phyloP scores from a whole-genome alignment of 75 land plant species.

The Pinus tabuliformis region DNA sequence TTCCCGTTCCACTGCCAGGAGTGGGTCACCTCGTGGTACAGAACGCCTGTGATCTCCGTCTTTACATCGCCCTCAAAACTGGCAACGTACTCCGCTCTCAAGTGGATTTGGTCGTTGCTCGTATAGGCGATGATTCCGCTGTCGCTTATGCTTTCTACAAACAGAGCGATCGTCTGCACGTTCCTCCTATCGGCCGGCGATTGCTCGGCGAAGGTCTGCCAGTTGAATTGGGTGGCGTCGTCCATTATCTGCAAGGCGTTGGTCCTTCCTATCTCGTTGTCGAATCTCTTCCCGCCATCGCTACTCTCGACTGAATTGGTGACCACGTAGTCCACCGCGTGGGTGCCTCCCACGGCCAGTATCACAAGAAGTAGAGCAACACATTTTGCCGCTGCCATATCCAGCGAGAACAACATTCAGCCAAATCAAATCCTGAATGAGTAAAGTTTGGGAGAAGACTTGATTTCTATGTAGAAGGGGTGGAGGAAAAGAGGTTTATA shows the following conservation, averaged over 20 bases:
- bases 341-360: not conserved
- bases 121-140: conserved; percentile 26
- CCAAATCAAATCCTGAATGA: no score
- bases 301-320: conserved; percentile 25
- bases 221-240: conserved; percentile 21
- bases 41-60: conserved; percentile 45
- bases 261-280: conserved; percentile 16
- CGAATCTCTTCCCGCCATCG: conserved; percentile 25
- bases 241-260: conserved; percentile 14
- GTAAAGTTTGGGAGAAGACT: no score
- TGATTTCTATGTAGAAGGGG: no score
- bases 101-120: conserved; percentile 29
- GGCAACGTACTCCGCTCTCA: not conserved
- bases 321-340: conserved; percentile 21
- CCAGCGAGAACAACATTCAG: no score
- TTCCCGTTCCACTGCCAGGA: conserved; percentile 79
- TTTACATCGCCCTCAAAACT: conserved; percentile 19
- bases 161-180: conserved; percentile 10
- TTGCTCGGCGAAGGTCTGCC: conserved; percentile 24
- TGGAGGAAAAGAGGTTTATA: no score
- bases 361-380: no score
- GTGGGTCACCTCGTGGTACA: conserved; percentile 71
- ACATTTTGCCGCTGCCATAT: no score
- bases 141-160: conserved; percentile 17
- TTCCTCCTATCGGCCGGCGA: conserved; percentile 19